Evolutionary conservation across 2,329 filamentous ascomycete genomes (phyloP), one percentile per base, ranked within the genome.

Genomic region (Diaporthe citriasiana): DNA sequence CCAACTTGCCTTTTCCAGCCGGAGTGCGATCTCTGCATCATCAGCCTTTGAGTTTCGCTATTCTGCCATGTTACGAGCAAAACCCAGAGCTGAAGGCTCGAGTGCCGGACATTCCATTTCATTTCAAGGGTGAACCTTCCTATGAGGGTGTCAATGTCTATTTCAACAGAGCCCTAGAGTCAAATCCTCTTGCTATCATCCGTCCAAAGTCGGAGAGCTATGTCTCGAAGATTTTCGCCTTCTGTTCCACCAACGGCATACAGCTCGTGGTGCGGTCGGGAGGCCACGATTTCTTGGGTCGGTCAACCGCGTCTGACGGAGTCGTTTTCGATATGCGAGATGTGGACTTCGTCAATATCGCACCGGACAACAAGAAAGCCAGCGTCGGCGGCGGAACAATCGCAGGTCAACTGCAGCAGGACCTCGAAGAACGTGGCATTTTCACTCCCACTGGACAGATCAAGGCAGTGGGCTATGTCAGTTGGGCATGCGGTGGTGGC

Each of bases 401-500:
- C 0, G 51, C 73, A 4, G 74, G 75, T 12, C 51, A 53, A 1
- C 72, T 79, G 15, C 56, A 74, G 22, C 68, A 60, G 27, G 42
- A 65, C 13, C 73, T 80, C 17, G 76, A 69, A 4, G 53, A 63
- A 13, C 50, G 74, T 33, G 65, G 72, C 15, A 71, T 80, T 2
- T 65, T 72, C 30, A 77, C 78, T 27, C 76, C 78, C 6, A 35
- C 53, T 19, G 53, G 55, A 5, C 53, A 65, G 7, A 53, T 12
- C 12, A 56, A 56, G n/a, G 47, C 65, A 25, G 80, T 84, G 3
- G 83, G 82, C 10, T 83, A 80, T 51, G 78, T 80, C 1, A 81
- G 82, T 1, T 85, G 83, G 83, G 79, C 81, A 12, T 80, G 78
- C 12, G 77, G 79, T 12, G 83, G 82, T 7, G 82, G 83, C 1